Base-by-base conservation (phyloP, 1,284 basidiomycete species). In the Marasmius oreades region DNA sequence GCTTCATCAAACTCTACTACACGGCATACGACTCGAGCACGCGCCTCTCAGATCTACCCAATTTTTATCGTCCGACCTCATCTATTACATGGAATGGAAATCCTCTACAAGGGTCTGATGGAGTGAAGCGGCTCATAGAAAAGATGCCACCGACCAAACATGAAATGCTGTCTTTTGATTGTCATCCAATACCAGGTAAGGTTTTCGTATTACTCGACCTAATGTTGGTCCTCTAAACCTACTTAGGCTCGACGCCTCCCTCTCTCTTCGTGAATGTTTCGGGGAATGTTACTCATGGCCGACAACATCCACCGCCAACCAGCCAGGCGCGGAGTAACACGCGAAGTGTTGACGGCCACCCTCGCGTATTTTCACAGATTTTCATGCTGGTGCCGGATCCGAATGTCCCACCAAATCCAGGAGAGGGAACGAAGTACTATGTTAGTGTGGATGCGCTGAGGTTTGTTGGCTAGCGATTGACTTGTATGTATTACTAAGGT, bases 81-180 rank as follows among this genome's bases (percentile, higher is more conserved):
- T 84, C 88, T 1, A 67, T 93, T 59, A 85, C 85, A 39, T 93
- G 91, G 91, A 93, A 93, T 63, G 91, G 91, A n/a, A 90, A 82
- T 57, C 85, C 89, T 1, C 84, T 86, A 57, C 81, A 87, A 59
- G 89, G 88, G 10, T 70, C 77, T 10, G 85, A 86, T 16, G 88
- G 86, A 5, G 73, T 93, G 43, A 78, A 77, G 51, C 76, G 83
- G 54, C 76, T 92, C 47, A 76, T 90, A 36, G 72, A 79, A 59
- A 79, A 80, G 55, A 90, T 90, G 83, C 89, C 88, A 5, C 72
- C 73, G 23, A 89, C 88, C 22, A 86, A 83, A 60, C 91, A 93
- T 64, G 90, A 92, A 59, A 80, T 93, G 24, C 88, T 91, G 67
- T 90, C 88, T 7, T 91, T 89, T 63, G 92, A 93, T 68, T 93